phyloP scores from a whole-genome alignment of 768 basidiomycete genomes.

The Ephemerocybe angulata region DNA sequence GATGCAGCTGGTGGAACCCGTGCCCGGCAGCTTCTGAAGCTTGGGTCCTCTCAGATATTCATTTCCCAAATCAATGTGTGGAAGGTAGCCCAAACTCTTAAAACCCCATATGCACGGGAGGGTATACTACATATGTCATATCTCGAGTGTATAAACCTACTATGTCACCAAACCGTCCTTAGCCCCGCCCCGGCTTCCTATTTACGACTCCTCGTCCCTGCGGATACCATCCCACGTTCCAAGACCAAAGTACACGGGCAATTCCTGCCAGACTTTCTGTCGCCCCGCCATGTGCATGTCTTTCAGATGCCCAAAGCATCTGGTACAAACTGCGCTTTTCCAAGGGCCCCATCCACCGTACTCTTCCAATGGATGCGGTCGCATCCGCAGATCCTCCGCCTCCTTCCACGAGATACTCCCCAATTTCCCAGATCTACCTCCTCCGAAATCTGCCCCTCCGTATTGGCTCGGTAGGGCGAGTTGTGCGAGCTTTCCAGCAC shows the following conservation, averaged over 20 bases:
- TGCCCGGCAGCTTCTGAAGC: too few species aligned
- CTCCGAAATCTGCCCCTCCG: neutral
- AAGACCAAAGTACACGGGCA: conserved; percentile 35
- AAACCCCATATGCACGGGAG: too few species aligned
- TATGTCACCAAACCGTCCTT: too few species aligned
- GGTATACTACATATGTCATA: too few species aligned
- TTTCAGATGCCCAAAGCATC: conserved; percentile 28
- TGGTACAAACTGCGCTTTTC: conserved; percentile 25
- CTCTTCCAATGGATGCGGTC: conserved; percentile 37
- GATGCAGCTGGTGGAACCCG: too few species aligned
- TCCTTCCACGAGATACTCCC: conserved; percentile 4
- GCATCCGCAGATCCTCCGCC: conserved; percentile 30
- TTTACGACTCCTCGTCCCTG: conserved; percentile 32
- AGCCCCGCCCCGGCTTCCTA: too few species aligned
- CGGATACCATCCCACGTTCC: conserved; percentile 37
- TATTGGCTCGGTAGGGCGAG: conserved; percentile 15
- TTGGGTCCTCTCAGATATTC: too few species aligned
- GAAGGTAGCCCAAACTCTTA: too few species aligned
- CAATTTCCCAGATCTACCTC: neutral
- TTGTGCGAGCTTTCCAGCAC: conserved; percentile 12
- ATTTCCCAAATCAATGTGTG: too few species aligned
- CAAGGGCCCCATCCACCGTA: conserved; percentile 32
- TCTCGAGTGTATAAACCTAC: too few species aligned
- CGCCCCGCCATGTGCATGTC: conserved; percentile 30
- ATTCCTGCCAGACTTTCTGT: conserved; percentile 34